Evolutionary conservation across 2,329 filamentous ascomycete genomes (phyloP).

Genomic region (Pseudogymnoascus sp.): DNA sequence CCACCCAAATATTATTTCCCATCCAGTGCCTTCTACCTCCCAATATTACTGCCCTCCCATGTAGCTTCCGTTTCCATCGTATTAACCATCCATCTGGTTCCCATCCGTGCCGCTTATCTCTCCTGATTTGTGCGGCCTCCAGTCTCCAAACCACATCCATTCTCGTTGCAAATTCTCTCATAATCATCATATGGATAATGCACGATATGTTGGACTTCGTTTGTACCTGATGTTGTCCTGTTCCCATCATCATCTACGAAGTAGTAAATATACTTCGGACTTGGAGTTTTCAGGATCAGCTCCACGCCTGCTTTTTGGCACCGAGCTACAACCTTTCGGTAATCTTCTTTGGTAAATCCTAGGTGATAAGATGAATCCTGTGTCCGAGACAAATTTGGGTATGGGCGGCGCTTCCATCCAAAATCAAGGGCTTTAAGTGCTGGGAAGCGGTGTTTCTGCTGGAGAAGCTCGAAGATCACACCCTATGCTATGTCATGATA

Average conservation of each 20-base stretch:
- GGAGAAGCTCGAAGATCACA: not conserved
- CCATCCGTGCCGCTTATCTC: no score
- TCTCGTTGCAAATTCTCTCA: not conserved
- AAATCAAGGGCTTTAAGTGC: not conserved
- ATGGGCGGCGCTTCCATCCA: not conserved
- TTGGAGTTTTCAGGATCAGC: not conserved
- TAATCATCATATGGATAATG: not conserved
- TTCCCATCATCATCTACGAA: not conserved
- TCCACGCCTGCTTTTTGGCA: not conserved
- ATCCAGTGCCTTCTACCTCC: not conserved
- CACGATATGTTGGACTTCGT: not conserved
- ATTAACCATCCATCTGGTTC: no score
- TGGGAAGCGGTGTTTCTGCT: not conserved
- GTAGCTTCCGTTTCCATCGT: no score
- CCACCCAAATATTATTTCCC: not conserved
- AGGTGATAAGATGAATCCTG: not conserved
- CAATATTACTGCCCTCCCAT: no score
- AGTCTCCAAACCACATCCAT: not conserved
- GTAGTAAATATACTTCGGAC: not conserved
- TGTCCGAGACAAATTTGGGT: accelerated
- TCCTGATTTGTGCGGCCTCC: not conserved
- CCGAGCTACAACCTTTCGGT: not conserved
- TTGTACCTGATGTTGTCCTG: no score
- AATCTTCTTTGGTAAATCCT: not conserved
- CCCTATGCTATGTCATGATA: not conserved